Evolutionary conservation across 257 asterid genomes (phyloP).

Genomic region (Striga asiatica): DNA sequence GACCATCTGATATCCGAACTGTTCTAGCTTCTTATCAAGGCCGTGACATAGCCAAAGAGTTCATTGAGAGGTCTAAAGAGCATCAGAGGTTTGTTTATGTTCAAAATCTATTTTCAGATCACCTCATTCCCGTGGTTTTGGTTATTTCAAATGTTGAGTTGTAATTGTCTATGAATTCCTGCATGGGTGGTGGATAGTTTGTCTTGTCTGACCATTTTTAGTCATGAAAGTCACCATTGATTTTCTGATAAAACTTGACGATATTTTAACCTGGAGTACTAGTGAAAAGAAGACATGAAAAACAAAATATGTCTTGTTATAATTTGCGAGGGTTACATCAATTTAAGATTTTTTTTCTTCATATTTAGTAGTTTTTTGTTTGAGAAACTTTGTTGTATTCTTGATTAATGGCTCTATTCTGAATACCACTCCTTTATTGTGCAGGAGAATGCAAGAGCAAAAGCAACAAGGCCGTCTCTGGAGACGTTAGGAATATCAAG

Average conservation of each 20-base stretch:
- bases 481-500: slow-evolving; percentile 27
- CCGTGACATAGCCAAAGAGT: slow-evolving; percentile 73
- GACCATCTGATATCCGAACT: slow-evolving; percentile 73
- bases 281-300: not conserved
- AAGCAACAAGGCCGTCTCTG: slow-evolving; percentile 46
- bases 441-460: slow-evolving; percentile 73
- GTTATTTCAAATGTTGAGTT: too few species aligned
- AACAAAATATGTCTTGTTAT: not conserved
- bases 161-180: not conserved
- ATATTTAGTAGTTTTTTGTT: not conserved
- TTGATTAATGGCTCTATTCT: not conserved
- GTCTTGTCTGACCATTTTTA: too few species aligned
- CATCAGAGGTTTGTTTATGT: slow-evolving; percentile 41
- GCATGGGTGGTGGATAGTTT: not conserved
- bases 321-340: not conserved
- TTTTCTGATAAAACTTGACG: too few species aligned
- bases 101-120: not conserved
- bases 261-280: not conserved
- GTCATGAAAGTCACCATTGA: too few species aligned
- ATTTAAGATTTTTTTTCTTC: not conserved
- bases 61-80: slow-evolving; percentile 71
- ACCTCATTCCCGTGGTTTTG: too few species aligned
- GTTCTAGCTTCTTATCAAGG: slow-evolving; percentile 84
- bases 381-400: not conserved
- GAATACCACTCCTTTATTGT: not conserved